These are phyloP conservation scores for Phytopythium delawarense DNA, from an alignment of 352 stramenopile genomes.

Conservation along the genomic window DNA sequence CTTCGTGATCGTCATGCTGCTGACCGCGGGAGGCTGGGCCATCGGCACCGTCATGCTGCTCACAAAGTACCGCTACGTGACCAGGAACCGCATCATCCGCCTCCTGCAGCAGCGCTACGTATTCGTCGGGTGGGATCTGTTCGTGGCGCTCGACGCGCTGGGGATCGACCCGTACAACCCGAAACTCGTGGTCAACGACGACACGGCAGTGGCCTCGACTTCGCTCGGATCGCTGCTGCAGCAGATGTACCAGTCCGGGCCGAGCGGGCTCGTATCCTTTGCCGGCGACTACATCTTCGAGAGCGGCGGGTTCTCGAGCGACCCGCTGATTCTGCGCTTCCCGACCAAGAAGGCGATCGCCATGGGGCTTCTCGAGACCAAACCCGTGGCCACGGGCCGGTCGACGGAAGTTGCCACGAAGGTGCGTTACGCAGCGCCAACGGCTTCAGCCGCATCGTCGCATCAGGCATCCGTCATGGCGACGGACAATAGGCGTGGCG, in stretches of 20 bases:
- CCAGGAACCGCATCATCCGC: conserved; percentile 23
- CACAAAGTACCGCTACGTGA: conserved; percentile 22
- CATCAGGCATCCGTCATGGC: neutral
- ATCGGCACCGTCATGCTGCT: conserved; percentile 16
- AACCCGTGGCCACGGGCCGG: neutral
- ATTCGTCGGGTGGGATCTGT: conserved; percentile 40
- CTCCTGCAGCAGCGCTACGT: conserved; percentile 33
- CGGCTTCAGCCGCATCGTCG: neutral
- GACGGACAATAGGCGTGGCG: neutral
- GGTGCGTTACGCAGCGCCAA: neutral
- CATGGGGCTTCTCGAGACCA: conserved; percentile 21
- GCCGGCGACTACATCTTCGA: conserved; percentile 33
- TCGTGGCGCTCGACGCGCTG: conserved; percentile 27
- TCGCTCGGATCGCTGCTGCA: conserved; percentile 32
- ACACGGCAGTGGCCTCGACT: conserved; percentile 21
- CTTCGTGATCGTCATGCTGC: conserved; percentile 20
- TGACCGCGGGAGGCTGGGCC: conserved; percentile 13
- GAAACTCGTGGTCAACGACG: conserved; percentile 15
- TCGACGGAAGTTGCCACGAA: conserved; percentile 7
- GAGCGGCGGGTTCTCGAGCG: conserved; percentile 19
- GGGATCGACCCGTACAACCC: conserved; percentile 33
- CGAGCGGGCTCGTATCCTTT: conserved; percentile 28
- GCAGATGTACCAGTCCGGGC: conserved; percentile 32
- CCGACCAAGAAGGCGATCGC: conserved; percentile 21
- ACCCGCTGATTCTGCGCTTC: conserved; percentile 13